These are phyloP conservation scores for Zalerion maritima DNA, from an alignment of 495 filamentous ascomycete species.

Conservation along the genomic window DNA sequence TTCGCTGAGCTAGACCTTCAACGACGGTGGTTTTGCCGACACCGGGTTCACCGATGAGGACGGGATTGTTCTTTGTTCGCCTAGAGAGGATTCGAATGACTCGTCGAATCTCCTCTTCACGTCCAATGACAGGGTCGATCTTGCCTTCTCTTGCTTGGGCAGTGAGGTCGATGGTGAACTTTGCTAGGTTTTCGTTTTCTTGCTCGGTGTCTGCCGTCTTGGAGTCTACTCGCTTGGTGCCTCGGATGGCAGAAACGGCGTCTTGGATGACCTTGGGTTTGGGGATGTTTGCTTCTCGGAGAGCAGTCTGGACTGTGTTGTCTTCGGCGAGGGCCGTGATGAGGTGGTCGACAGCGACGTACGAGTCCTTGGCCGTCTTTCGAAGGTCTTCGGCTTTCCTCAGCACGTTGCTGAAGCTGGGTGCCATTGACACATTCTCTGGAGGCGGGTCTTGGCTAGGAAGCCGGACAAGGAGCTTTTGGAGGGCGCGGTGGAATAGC, in stretches of 20 bases:
- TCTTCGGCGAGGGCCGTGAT: conserved; percentile 77
- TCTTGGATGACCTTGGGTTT: conserved; percentile 80
- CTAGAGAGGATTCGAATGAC: conserved; percentile 87
- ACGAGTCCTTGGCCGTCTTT: conserved; percentile 91
- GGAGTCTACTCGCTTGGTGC: conserved; percentile 81
- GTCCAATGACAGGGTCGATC: conserved; percentile 93
- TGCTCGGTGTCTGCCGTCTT: conserved; percentile 84
- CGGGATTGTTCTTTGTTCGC: conserved; percentile 97
- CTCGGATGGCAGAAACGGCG: conserved; percentile 77
- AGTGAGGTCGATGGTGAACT: conserved; percentile 97
- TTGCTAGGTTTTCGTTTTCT: conserved; percentile 87
- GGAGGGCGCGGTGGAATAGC: conserved; percentile 70
- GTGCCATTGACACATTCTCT: conserved; percentile 66
- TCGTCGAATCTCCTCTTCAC: conserved; percentile 91
- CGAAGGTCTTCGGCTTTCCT: conserved; percentile 76
- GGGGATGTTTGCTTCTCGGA: conserved; percentile 81
- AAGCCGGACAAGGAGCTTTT: conserved; percentile 78
- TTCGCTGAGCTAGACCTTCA: conserved; percentile 87
- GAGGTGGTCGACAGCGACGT: conserved; percentile 84
- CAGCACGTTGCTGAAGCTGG: conserved; percentile 66
- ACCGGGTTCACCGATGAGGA: conserved; percentile 86
- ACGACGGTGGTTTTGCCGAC: conserved; percentile 98
- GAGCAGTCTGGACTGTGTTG: conserved; percentile 47
- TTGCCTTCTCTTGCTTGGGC: conserved; percentile 86
- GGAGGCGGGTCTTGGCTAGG: conserved; percentile 92